A percentile compares a stretch with the other conserved stretches of the same genome.
Evolutionary conservation across 176 grass and related monocot species (phyloP).

Genomic region (Ensete glaucum): DNA sequence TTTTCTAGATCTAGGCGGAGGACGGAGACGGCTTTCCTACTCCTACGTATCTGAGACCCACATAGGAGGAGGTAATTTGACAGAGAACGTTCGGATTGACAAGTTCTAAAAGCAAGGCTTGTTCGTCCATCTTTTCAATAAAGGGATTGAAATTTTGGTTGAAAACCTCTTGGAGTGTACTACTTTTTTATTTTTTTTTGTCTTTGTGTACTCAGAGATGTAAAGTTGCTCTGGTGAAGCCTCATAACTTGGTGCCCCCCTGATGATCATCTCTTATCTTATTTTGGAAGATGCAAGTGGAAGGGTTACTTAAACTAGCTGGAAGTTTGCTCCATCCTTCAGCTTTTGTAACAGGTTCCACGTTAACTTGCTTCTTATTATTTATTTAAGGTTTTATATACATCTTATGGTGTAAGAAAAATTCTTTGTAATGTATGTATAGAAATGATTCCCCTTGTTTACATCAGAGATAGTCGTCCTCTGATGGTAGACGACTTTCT

Average conservation of each 20-base stretch:
- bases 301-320: constrained; percentile 81
- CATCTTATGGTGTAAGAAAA: background rate
- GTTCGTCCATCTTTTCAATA: too few species aligned
- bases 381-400: background rate
- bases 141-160: background rate
- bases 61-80: too few species aligned
- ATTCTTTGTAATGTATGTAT: background rate
- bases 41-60: too few species aligned
- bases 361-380: background rate
- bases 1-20: too few species aligned
- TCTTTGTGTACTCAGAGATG: constrained; percentile 60
- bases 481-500: too few species aligned
- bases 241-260: too few species aligned
- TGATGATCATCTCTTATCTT: constrained; percentile 53
- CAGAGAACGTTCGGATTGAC: too few species aligned
- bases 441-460: background rate
- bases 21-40: too few species aligned
- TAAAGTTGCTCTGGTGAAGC: too few species aligned
- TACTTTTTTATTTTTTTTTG: too few species aligned
- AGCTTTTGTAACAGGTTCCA: constrained; percentile 72
- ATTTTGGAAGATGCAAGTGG: constrained; percentile 99
- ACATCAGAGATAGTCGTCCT: too few species aligned
- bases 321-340: constrained; percentile 50
- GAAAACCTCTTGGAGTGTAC: background rate
- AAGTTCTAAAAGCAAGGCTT: too few species aligned